phyloP scores from a whole-genome alignment of 192 early-diverging fungal genomes.

The Geranomyces michiganensis region DNA sequence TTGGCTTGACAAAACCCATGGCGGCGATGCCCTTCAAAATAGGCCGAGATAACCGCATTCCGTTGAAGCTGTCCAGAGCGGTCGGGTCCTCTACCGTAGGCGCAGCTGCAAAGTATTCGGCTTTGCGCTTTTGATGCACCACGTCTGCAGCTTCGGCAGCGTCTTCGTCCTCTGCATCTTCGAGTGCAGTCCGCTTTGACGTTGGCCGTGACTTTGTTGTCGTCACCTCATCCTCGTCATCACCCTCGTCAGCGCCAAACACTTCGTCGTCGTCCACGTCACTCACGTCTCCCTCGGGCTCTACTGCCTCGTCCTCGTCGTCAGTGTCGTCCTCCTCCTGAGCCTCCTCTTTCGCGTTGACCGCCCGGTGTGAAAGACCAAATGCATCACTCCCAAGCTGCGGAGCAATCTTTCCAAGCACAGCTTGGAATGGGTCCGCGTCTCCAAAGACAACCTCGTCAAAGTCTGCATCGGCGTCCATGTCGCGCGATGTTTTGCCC shows the following conservation, averaged over 20 bases:
- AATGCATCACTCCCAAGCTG: slow-evolving; percentile 35
- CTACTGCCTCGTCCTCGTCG: slow-evolving; percentile 29
- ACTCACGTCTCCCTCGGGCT: slow-evolving; percentile 12
- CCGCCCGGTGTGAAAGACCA: slow-evolving; percentile 40
- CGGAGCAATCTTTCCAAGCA: slow-evolving; percentile 2
- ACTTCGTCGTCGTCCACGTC: slow-evolving; percentile 39
- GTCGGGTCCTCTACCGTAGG: slow-evolving; percentile 28
- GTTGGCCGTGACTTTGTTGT: not conserved
- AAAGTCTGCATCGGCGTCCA: not conserved
- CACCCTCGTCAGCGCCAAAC: slow-evolving; percentile 14
- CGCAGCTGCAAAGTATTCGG: slow-evolving; percentile 49
- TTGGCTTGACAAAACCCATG: slow-evolving; percentile 91
- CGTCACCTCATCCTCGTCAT: slow-evolving; percentile 26
- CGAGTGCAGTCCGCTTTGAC: not conserved
- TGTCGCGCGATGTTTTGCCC: slow-evolving; percentile 16
- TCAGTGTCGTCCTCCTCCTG: not conserved
- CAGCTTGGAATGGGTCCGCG: not conserved
- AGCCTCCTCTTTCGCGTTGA: slow-evolving; percentile 25
- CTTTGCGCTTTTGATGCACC: slow-evolving; percentile 46
- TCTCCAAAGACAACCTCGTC: slow-evolving; percentile 1
- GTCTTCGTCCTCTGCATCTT: slow-evolving; percentile 15
- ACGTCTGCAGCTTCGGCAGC: slow-evolving; percentile 33
- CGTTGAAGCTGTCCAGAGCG: slow-evolving; percentile 75
- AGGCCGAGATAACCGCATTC: slow-evolving; percentile 92
- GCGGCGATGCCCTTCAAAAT: slow-evolving; percentile 88